Conservation (phyloP, 2,329 filamentous ascomycete genomes). For the Lachnellula willkommii region DNA sequence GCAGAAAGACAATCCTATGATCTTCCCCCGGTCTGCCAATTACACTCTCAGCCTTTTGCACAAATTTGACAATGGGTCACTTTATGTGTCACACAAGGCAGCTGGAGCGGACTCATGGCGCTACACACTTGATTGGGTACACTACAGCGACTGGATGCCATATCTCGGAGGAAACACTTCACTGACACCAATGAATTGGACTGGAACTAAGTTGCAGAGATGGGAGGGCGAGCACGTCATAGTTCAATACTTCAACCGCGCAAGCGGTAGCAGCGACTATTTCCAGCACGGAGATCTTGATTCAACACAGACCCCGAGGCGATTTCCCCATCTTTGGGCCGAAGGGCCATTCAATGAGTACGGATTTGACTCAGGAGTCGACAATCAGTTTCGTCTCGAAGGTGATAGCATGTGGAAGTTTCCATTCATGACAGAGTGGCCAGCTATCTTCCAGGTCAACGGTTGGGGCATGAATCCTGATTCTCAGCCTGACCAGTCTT, state of each 20-base stretch:
- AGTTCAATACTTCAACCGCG: slow-evolving; percentile 57
- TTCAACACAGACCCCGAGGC: slow-evolving; percentile 34
- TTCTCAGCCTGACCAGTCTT: slow-evolving; percentile 54
- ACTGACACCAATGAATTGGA: slow-evolving; percentile 48
- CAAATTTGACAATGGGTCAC: slow-evolving; percentile 30
- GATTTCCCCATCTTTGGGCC: slow-evolving; percentile 59
- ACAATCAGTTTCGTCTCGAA: slow-evolving; percentile 47
- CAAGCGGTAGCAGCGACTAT: slow-evolving; percentile 54
- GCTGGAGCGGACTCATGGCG: slow-evolving; percentile 54
- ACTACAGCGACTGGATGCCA: slow-evolving; percentile 46
- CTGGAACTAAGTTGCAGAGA: slow-evolving; percentile 49
- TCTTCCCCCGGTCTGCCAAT: slow-evolving; percentile 50
- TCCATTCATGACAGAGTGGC: slow-evolving; percentile 59
- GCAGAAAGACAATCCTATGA: slow-evolving; percentile 50
- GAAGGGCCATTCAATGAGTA: slow-evolving; percentile 60
- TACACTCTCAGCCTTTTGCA: slow-evolving; percentile 51
- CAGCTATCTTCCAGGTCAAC: slow-evolving; percentile 47
- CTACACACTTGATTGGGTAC: slow-evolving; percentile 27
- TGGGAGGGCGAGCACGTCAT: slow-evolving; percentile 58
- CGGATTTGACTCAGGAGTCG: slow-evolving; percentile 56
- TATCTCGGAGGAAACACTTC: slow-evolving; percentile 48
- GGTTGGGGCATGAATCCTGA: slow-evolving; percentile 62
- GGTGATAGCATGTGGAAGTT: slow-evolving; percentile 50
- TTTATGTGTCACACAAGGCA: slow-evolving; percentile 51
- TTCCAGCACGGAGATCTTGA: slow-evolving; percentile 53